Evolutionary conservation across 345 rosid genomes (phyloP), one percentile per base, ranked within the genome.

Genomic region (Lepidium didymum): DNA sequence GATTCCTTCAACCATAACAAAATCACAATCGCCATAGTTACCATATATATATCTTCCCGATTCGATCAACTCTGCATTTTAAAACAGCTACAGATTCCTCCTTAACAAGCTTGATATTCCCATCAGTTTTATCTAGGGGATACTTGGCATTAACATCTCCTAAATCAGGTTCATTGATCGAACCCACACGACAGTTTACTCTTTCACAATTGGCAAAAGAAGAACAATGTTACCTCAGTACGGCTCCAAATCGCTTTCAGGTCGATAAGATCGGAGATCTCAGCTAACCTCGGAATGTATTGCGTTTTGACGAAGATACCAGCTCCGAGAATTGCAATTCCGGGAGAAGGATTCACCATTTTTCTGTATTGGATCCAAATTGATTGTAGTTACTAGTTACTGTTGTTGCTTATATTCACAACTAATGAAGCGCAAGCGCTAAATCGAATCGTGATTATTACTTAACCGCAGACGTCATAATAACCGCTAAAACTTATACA

Each of bases 261-360:
- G 67, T 41, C 52, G 51, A 94, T 62, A 64, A 87, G 87, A 85
- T 87, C 66, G 40, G 98, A 83, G 80, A 94, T 88, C 85, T 94
- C 97, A 40, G 92, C 76, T 7, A 90, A 82, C 47, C 94, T 76
- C 0, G 99, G 96, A 56, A 94, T 80, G 81, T 94, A 94, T 56
- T 88, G 96, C 25, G 86, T 81, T 60, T 80, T 91, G 43, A 90
- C 97, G 83, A 90, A 94, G 85, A 87, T 94, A 62, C 97, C 99
- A 31, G 95, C 95, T 53, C 97, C 99, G 50, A 88, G 76, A 66
- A 94, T 80, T 10, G 96, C 97, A 25, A 94, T 80, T 64, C 78
- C 82, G 15, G 90, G 87, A 34, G 57, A 64, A 7, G 58, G 64
- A 31, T 78, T 80, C 81, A 72, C 81, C 96, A 86, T 86, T 67